Evolutionary conservation across 2,329 filamentous ascomycete species (phyloP).

Genomic region (Claviceps quebecensis): DNA sequence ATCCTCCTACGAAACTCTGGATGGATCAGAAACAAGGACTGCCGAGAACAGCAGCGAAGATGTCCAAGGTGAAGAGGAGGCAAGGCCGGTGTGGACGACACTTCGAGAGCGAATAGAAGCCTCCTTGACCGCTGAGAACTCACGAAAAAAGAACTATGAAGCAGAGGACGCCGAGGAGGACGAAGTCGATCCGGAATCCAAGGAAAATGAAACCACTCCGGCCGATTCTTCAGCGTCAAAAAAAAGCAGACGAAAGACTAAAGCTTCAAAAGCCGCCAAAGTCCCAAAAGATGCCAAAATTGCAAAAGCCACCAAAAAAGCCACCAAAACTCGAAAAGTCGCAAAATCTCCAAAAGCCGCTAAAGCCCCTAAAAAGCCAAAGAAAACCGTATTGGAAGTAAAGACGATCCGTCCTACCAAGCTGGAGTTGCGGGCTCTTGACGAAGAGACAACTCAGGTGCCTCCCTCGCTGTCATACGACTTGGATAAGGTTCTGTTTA

Average conservation of each 20-base stretch:
- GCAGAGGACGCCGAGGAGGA: constrained; percentile 3
- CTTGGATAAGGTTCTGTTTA: constrained; percentile 86
- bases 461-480: constrained; percentile 50
- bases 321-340: not conserved
- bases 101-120: constrained; percentile 15
- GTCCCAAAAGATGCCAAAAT: not conserved
- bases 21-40: not conserved
- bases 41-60: not conserved
- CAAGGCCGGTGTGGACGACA: constrained; percentile 16
- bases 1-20: not conserved
- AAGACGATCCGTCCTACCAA: constrained; percentile 14
- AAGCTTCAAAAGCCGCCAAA: not conserved
- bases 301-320: not conserved
- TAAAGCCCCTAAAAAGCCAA: not conserved
- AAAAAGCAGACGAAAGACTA: not conserved
- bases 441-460: constrained; percentile 16
- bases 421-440: constrained; percentile 17
- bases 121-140: not conserved
- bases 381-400: constrained; percentile 11
- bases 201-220: not conserved
- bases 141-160: not conserved
- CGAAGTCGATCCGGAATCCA: not conserved
- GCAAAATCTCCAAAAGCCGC: not conserved
- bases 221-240: not conserved
- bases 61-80: not conserved